A percentile compares a stretch with the other conserved stretches of the same genome.
Evolutionary conservation across 2,329 filamentous ascomycete genomes (phyloP).

Genomic region (Fusarium setosum): DNA sequence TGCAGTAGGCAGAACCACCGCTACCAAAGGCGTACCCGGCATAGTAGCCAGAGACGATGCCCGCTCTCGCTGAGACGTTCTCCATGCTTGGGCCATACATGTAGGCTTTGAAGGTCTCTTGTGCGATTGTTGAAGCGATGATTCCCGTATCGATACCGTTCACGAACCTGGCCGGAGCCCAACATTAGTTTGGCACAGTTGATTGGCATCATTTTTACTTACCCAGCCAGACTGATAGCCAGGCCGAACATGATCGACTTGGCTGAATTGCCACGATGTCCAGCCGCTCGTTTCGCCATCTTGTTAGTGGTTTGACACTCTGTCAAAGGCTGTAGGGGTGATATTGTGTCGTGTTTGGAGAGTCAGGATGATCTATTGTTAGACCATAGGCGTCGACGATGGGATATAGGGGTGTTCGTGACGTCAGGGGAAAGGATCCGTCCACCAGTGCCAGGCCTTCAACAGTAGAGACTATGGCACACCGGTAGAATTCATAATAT

Average conservation of each 20-base stretch:
- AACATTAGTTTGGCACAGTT: not conserved
- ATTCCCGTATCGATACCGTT: slow-evolving; percentile 24
- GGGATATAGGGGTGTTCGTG: not conserved
- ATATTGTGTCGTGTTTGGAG: too few relatives aligned
- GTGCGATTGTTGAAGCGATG: slow-evolving; percentile 18
- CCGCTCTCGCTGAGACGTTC: slow-evolving; percentile 1
- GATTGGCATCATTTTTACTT: not conserved
- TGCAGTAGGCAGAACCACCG: slow-evolving; percentile 11
- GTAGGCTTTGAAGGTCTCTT: slow-evolving; percentile 17
- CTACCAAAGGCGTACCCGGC: slow-evolving; percentile 18
- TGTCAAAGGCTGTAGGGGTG: too few relatives aligned
- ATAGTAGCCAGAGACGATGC: slow-evolving; percentile 23
- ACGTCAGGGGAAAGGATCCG: too few relatives aligned
- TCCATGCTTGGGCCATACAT: slow-evolving; percentile 17
- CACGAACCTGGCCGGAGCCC: not conserved
- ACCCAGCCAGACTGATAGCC: slow-evolving; percentile 19
- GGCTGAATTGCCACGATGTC: slow-evolving; percentile 18
- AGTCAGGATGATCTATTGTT: too few relatives aligned
- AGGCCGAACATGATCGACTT: slow-evolving; percentile 19
- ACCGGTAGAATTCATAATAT: not conserved
- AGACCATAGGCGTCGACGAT: not conserved
- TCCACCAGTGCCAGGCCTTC: not conserved
- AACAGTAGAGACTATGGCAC: not conserved
- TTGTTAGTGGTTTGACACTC: not conserved
- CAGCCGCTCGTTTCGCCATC: not conserved